Base-by-base conservation (phyloP, 139 green algal genomes). In the Closterium sp. region DNA sequence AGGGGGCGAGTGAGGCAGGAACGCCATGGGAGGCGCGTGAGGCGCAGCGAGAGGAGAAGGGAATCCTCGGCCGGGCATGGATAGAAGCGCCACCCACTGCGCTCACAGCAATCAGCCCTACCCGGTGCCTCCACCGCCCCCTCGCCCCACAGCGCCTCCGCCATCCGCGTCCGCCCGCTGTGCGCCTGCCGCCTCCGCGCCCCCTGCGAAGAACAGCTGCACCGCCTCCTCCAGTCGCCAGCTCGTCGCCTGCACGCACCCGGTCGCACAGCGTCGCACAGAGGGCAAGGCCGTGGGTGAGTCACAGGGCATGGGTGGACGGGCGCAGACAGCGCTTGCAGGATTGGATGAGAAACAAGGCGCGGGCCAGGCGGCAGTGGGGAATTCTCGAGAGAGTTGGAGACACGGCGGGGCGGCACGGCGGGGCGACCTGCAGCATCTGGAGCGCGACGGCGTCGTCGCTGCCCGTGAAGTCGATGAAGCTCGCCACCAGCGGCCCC, bases 401-500 rank as follows among this genome's bases (percentile, higher is more conserved):
- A n/a, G n/a, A n/a, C n/a, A n/a, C n/a, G n/a, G 9, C 23, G 43
- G 43, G 12, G 43, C 43, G 43, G 43, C 43, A 69, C 43, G 43
- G 43, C 43, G 43, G 43, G 43, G 43, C 43, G 12, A 90, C 87
- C 87, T 90, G 87, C 3, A 90, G 33, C 87, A 43, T 76, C 28
- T 90, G 87, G 31, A 43, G 33, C 69, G 87, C 87, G 28, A 90
- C 87, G 21, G 33, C 31, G 21, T 90, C 87, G 25, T 90, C 34
- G 32, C 34, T 30, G 21, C 87, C 87, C 1, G 87, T 90, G 28
- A 90, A 85, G 76, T 90, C 87, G 55, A 90, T 64, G 35, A 90
- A 90, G 19, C 23, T 86, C 21, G 87, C 87, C 64, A 89, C 43
- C 43, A 69, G 43, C 43, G 43, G 43, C 2, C 43, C 43, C 43